Base-by-base conservation (phyloP, 2,329 filamentous ascomycete species). In the Fusarium tuaranense region DNA sequence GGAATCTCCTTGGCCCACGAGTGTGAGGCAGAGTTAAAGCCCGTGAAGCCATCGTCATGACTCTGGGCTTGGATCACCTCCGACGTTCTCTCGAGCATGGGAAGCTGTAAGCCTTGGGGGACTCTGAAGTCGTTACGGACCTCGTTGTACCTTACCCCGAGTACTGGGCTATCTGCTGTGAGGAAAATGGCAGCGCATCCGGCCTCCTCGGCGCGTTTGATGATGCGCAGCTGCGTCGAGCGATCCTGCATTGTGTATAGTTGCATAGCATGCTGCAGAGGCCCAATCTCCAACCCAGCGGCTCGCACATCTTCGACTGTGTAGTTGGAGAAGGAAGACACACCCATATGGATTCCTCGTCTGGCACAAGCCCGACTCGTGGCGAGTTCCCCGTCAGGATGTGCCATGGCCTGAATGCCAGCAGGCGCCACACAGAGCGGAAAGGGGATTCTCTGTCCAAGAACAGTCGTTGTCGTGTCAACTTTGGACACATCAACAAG, bases 391-490 rank as follows among this genome's bases (percentile, higher is more conserved):
- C 87, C 88, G 27, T 88, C 86, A 0, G 82, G 80, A 72, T 89
- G 88, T 1, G 87, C 87, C 30, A 89, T 82, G 32, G 83, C 82
- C 68, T 89, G 87, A 76, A 88, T 86, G 7, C 87, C 88, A 1
- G 87, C 85, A 0, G 88, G 88, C 9, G 86, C 84, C 46, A 89
- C 85, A 20, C 87, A 87, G 8, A 89, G 80, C 0, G 88, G 87
- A 7, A 89, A 81, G 5, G 81, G 78, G 64, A 86, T 83, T 75
- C 81, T 67, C 20, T 68, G 65, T 2, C 74, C 72, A 38, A 69
- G 46, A 4, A 69, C 1, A 0, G 20, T 25, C 2, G 25, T 62
- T 0, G 25, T 57, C 5, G 61, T 69, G 20, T 69, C 67, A 1
- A 20, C 57, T 5, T 66, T 57, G 22, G 67, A 69, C 5, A 69